Base-by-base conservation (phyloP, 2,329 filamentous ascomycete species). In the Microcera coccophila region DNA sequence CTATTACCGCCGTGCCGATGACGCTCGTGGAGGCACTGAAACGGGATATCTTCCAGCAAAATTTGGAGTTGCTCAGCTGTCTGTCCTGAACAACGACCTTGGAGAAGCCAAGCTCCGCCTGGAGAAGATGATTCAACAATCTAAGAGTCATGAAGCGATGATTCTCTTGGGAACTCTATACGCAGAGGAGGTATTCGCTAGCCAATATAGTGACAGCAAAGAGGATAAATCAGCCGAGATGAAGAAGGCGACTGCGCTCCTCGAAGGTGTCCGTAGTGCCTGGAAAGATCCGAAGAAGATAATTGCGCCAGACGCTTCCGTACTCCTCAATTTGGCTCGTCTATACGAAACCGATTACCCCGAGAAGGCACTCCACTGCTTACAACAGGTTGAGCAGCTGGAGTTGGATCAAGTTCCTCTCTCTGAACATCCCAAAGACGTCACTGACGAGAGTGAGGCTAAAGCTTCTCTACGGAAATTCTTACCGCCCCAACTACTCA, bases 221-320 rank as follows among this genome's bases (percentile, higher is more conserved):
- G 93, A 97, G 50, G 91, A 98, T 65, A 95, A 94, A 63, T 83
- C 82, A 4, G 77, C 79, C 0, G 89, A 96, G 63, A 76, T 82
- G 53, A 93, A 87, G 63, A 96, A 95, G 65, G 91, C 93, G 1
- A 85, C 94, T 39, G 75, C 77, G 14, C 80, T 94, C 22, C 75
- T 98, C 3, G 94, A 98, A 68, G 76, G 78, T 42, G 93, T 95
- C 3, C 84, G 90, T 36, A 78, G 79, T 36, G 82, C 87, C 16
- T 98, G 93, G 93, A 96, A 91, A 67, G 90, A 97, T 52, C 77
- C 89, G 3, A 95, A 93, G 70, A 91, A 86, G 66, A 88, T 87
- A 47, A 68, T 90, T 3, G 72, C 81, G 0, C 84, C 89, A 0
- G 93, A 98, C 62, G 78, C 90, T 16, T 85, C 90, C 1, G 90